Percentiles rank a stretch among this genome's conserved stretches.
Conservation (phyloP, 208 protist species). For the Acanthamoeba culbertsoni region DNA sequence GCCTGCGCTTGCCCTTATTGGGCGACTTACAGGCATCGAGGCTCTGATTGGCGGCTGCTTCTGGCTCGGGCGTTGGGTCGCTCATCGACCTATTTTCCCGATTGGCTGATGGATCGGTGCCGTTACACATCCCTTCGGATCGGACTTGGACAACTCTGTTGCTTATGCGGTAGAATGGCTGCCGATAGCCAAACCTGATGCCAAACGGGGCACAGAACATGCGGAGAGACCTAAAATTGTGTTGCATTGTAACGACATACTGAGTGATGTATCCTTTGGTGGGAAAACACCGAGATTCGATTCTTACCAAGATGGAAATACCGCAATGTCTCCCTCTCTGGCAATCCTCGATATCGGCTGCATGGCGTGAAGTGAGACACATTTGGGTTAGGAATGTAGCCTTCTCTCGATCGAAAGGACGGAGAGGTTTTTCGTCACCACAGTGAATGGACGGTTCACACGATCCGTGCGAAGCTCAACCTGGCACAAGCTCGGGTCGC, state of each 20-base stretch:
- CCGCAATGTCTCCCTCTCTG: background rate
- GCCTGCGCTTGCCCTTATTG: background rate
- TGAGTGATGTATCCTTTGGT: too few species aligned
- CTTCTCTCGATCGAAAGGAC: too few species aligned
- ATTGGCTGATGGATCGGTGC: background rate
- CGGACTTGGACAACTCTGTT: background rate
- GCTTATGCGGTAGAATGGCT: background rate
- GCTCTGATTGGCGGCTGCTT: background rate
- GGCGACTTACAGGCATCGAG: background rate
- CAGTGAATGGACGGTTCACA: too few species aligned
- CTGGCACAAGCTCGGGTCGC: background rate
- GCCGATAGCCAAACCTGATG: background rate
- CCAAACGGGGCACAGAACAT: background rate
- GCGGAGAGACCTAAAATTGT: background rate
- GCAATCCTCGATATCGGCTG: background rate
- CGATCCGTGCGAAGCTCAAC: background rate
- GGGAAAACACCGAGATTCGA: too few species aligned
- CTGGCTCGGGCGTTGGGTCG: background rate
- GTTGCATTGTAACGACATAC: too few species aligned
- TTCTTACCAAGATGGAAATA: background rate
- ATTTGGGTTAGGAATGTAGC: background rate
- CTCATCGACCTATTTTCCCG: background rate
- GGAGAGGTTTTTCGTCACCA: too few species aligned
- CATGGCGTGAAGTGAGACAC: background rate
- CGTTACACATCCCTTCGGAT: background rate